A percentile compares a stretch with the other conserved stretches of the same genome.
phyloP scores from a whole-genome alignment of 83 land plant genomes.

The Larix sibirica region DNA sequence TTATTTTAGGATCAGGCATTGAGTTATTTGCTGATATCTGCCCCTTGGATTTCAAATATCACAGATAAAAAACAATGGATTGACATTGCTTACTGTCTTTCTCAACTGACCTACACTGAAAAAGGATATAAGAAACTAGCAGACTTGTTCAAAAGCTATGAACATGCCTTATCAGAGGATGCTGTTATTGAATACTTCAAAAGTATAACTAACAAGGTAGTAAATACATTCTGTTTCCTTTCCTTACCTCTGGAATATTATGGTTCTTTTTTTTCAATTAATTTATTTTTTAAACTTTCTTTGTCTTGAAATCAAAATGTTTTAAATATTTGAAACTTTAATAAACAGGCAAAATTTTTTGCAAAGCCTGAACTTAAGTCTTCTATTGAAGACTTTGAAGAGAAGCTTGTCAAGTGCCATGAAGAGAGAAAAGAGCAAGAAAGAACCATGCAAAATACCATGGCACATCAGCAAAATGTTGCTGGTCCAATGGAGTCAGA shows the following conservation, averaged over 20 bases:
- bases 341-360: conserved; percentile 81
- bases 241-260: not conserved
- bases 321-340: not conserved
- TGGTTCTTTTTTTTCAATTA: not conserved
- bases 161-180: conserved; percentile 77
- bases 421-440: conserved; percentile 85
- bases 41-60: not conserved
- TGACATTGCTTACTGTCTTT: conserved; percentile 87
- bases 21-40: not conserved
- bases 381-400: conserved; percentile 89
- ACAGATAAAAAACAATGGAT: conserved; percentile 84
- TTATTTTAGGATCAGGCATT: conserved; percentile 2
- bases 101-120: conserved; percentile 90
- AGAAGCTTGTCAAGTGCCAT: conserved; percentile 71
- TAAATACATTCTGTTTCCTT: not conserved
- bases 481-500: conserved; percentile 17
- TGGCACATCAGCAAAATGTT: conserved; percentile 60
- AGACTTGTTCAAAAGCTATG: conserved; percentile 82
- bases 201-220: conserved; percentile 83
- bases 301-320: not conserved
- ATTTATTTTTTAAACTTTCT: not conserved
- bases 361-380: conserved; percentile 86
- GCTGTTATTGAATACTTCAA: conserved; percentile 84
- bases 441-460: conserved; percentile 71
- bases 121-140: conserved; percentile 87